Base-by-base conservation (phyloP, 2,329 filamentous ascomycete genomes). In the Penicillium hesseltinei region DNA sequence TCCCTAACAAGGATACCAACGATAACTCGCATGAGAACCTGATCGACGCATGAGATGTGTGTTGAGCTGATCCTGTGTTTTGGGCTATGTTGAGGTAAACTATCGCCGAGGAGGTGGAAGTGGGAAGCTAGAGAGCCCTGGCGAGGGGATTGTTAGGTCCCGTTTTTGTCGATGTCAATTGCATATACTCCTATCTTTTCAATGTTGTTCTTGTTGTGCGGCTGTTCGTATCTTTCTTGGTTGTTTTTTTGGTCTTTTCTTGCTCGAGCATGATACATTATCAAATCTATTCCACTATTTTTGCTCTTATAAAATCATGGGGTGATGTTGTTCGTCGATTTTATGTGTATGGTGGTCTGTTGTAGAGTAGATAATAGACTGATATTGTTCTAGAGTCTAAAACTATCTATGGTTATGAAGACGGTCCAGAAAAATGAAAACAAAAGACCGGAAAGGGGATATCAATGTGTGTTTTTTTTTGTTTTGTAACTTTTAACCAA, bases 1-100 rank as follows among this genome's bases (percentile, higher is more conserved):
- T 71, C 21, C 67, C 73, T 45, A 77, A 71, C 62, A 80, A 80
- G 72, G 78, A 81, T 65, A 80, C 78, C 5, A 72, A 75, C 56
- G 78, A 81, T 58, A 78, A 76, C 63, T 69, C 70, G 39, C 66
- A 61, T 29, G 70, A 65, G 45, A 74, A 75, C 58, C 65, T 79
- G 56, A 77, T 79, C 50, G 77, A 79, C 57, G 68, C 75, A 25
- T 78, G 65, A 69, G 48, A 15, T 51, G 49, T 46, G 51, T 44
- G 48, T 43, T 31, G 46, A 50, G 42, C 3, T 15, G 29, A 23
- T 33, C n/a, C n/a, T 15, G 3, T 7, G 44, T 17, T n/a, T 33
- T 21, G 27, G 2, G n/a, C 29, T 31, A 21, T 45, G n/a, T 45
- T 21, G n/a, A 21, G 31, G 27, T 46, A 21, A 33, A 33, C 11